Evolutionary conservation across 495 filamentous ascomycete genomes (phyloP), one percentile per base, ranked within the genome.

Genomic region (Wilcoxina mikolae): DNA sequence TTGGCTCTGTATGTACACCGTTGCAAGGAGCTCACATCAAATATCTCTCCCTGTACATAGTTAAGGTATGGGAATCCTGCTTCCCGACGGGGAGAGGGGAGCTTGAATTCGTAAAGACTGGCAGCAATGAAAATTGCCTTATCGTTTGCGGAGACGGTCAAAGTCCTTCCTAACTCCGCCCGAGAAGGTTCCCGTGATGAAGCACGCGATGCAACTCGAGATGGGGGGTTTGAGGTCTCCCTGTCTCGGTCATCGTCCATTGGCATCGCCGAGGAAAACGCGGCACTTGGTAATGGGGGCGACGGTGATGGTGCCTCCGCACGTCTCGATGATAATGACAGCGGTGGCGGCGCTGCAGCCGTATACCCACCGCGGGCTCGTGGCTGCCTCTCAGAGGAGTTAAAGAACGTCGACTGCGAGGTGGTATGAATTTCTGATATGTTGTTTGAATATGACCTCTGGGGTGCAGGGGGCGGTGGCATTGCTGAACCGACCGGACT

Each of bases 11-110:
- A 5, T 17, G 7, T 44, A 9, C 20, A 17, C 25, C 7, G 45
- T 11, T 11, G 20, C 7, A 51, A 10, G 27, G 23, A 29, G 58
- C 54, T 54, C 42, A 88, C 82, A 70, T 93, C 85, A 64, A 89
- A 91, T 56, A 90, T 84, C 74, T 80, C 51, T 33, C 91, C 91
- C 17, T 85, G 82, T 33, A 88, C 84, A 70, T 96, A 99, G 41
- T 84, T 94, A 61, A 99, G 70, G 68, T 96, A 99, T 9, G 89
- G 89, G 68, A 91, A 95, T 17, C 93, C 91, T 54, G 84, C 93
- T 70, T 96, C 93, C 43, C 82, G 78, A 56, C 91, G 81, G n/a
- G 84, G 81, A 26, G 83, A 84, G 58, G 90, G 85, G 56, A 96
- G 95, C 65, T 93, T 89, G 69, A 96, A 99, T 62, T 95, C 87